Evolutionary conservation across 2,329 filamentous ascomycete genomes (phyloP), one percentile per base, ranked within the genome.

Genomic region (Thelonectria olida): DNA sequence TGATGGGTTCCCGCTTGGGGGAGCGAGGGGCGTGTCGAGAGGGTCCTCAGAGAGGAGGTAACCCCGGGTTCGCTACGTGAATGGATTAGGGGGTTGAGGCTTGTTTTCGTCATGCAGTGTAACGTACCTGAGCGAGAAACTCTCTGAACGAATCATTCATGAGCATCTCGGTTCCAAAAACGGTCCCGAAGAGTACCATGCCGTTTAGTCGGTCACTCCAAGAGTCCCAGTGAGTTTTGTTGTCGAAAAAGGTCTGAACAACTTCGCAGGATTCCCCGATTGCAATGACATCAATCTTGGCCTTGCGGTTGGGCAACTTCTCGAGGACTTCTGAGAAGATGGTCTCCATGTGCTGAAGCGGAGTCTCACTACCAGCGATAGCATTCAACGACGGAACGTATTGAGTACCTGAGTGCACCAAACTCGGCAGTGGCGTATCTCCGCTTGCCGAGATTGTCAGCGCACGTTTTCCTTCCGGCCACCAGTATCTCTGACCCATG

Each of bases 401-500:
- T 27, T 77, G 78, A 48, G 83, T 80, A 3, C 84, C 82, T 4
- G 78, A 73, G 62, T 92, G 87, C 10, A 89, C 88, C 2, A 88
- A 83, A 48, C 87, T 91, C 58, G 82, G 80, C 67, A 89, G 84
- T 1, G 89, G 88, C 44, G 90, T 77, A 2, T 81, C 82, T 7
- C 80, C 73, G 81, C 90, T 91, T 3, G 82, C 84, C 0, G 73
- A 72, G 1, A 83, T 74, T 1, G 86, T 91, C 62, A 97, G 80
- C 0, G 88, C 82, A 49, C 85, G 83, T 52, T 83, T 78, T 1
- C 83, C 83, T 52, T 85, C 83, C 39, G 91, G 87, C 74, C 91
- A 92, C 89, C 92, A 97, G 69, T 89, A 81, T 17, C 92, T 80
- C 77, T 96, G 89, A 5, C 92, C 92, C 4, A 88, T 82, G 73